Evolutionary conservation across 1,139 yeast genomes (phyloP), one percentile per base, ranked within the genome.

Genomic region (Blastobotrys ciferrii): DNA sequence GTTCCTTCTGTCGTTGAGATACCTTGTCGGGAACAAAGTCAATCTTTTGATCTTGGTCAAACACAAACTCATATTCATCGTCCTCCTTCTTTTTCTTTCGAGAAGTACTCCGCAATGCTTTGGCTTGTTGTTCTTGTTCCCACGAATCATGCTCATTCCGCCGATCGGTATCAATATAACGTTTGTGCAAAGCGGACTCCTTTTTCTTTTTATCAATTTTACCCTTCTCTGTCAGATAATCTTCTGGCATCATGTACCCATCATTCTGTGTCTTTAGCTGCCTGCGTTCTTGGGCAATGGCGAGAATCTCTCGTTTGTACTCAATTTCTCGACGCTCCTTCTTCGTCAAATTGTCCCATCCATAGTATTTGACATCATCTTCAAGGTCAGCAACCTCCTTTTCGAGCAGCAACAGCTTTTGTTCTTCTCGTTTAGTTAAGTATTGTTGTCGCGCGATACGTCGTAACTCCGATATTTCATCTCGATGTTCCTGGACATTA

Each of bases 31-130:
- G 72, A 3, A 79, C 75, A 61, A 85, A 89, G 35, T 84, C 81
- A 30, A 88, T 82, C 57, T 77, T 78, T 54, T 87, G 91, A 3
- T 82, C 74, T 45, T 83, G 83, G 59, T 91, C 97, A 70, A 87
- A 88, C 1, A 89, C 96, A 65, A 78, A 89, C 23, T 87, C 95
- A 60, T 85, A 87, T 32, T 81, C 71, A 4, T 76, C 72, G 11
- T 47, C 43, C n/a, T 25, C 32, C 13, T 41, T 28, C 14, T 35
- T 40, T 23, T 32, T 44, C 43, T 4, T 43, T 36, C 9, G 46
- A 6, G 28, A 6, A 23, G 28, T 23, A 23, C 28, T 23, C 9
- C 28, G 5, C 46, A 14, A 50, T 67, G 0, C 37, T 31, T 30
- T 19, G 6, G 84, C 84, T 52, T 76, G 75, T 60, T 85, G 91